Evolutionary conservation across 2,329 filamentous ascomycete species (phyloP).

Genomic region (Aureobasidium subglaciale): DNA sequence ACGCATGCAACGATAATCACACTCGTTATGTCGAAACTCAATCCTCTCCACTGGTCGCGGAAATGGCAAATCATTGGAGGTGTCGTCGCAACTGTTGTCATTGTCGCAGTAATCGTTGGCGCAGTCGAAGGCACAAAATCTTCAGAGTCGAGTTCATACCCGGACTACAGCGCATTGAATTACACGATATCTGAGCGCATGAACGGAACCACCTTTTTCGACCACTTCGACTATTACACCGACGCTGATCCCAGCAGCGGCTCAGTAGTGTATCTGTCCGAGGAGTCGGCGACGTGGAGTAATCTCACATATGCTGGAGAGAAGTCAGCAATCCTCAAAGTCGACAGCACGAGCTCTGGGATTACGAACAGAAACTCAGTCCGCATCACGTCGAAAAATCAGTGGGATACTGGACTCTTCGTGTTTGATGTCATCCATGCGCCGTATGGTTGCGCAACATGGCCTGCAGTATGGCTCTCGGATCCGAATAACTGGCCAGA

Average conservation of each 20-base stretch:
- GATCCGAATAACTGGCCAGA: conserved; percentile 55
- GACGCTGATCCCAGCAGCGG: conserved; percentile 43
- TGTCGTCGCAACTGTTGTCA: not conserved
- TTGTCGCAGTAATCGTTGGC: not conserved
- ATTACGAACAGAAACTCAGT: conserved; percentile 53
- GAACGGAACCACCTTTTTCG: conserved; percentile 41
- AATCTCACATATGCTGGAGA: conserved; percentile 26
- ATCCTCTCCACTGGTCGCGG: conserved; percentile 23
- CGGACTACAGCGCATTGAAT: conserved; percentile 23
- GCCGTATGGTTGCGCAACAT: conserved; percentile 57
- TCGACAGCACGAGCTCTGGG: conserved; percentile 23
- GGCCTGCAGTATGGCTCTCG: conserved; percentile 60
- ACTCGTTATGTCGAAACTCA: conserved; percentile 23
- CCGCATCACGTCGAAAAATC: conserved; percentile 53
- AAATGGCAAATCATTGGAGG: conserved; percentile 18
- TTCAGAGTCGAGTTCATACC: conserved; percentile 18
- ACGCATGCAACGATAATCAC: too few relatives aligned
- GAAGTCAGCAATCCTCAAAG: conserved; percentile 22
- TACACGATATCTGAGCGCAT: conserved; percentile 27
- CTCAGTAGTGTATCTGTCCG: conserved; percentile 39
- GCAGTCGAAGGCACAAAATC: not conserved
- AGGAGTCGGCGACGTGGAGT: conserved; percentile 17
- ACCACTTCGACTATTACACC: conserved; percentile 44
- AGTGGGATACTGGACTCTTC: conserved; percentile 57
- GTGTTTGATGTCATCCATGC: conserved; percentile 60